Base-by-base conservation (phyloP, 2,329 filamentous ascomycete species). In the Thielaviopsis musarum region DNA sequence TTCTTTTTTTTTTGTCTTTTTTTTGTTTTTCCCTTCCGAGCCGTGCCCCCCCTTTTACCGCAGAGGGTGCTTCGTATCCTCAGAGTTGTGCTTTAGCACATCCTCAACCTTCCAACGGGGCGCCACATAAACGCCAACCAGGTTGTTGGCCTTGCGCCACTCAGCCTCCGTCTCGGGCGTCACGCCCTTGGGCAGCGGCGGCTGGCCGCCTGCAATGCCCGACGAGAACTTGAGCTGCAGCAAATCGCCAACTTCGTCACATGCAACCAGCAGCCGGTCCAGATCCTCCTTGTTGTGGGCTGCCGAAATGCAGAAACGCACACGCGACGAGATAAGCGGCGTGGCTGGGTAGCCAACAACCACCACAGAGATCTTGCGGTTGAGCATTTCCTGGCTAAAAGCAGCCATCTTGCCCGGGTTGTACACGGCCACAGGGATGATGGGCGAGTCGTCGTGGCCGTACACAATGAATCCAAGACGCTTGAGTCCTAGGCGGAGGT, bases 381-480 rank as follows among this genome's bases (percentile, higher is more conserved):
- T 88, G 62, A 97, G 81, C 93, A 98, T 97, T 72, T 97, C 93
- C 70, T 95, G 93, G 56, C 90, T 96, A 73, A 98, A 98, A 61
- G 93, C 91, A 4, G 91, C 88, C 78, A 98, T 96, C 75, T 98
- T 98, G 67, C 88, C 93, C n/a, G 93, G 93, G 73, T 97, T 89
- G 78, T 96, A 98, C 28, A 98, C 83, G 68, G 95, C 81, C 65
- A 98, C 72, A 58, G 93, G 93, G 66, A 98, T 90, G 66, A 98
- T 97, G 60, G 93, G 93, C 5, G 91, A 96, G 73, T 98, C 93
- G 69, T 98, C 93, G 70, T 97, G 91, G 63, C 93, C 93, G 69
- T 94, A 96, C 59, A 96, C 86, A 69, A 98, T 98, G 74, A 90
- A 91, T 56, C 93, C 93, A 57, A 98, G 84, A 65, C 93, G 88